Percentiles rank a stretch among this genome's conserved stretches.
phyloP scores from a whole-genome alignment of 139 green algal species.

The Diplosphaera chodatii region DNA sequence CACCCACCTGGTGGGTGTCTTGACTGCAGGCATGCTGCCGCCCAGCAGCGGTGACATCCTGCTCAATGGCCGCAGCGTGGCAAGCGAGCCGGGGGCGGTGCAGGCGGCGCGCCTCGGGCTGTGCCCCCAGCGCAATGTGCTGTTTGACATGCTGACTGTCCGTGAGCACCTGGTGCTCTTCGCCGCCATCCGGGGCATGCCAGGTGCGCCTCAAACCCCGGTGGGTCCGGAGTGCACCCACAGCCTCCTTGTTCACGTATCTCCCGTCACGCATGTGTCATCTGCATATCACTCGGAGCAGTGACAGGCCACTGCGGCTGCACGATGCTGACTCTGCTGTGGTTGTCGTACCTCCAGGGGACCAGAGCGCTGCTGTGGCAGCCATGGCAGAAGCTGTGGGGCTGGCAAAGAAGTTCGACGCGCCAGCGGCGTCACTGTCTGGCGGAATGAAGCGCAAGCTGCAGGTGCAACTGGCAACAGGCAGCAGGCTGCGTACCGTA shows the following conservation, averaged over 20 bases:
- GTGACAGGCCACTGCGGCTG: too few relatives aligned
- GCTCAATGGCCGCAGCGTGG: conserved; percentile 10
- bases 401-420: conserved; percentile 8
- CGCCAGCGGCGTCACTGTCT: conserved; percentile 13
- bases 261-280: too few relatives aligned
- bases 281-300: too few relatives aligned
- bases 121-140: conserved; percentile 35
- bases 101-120: conserved; percentile 16
- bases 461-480: too few relatives aligned
- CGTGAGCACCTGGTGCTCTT: conserved; percentile 23
- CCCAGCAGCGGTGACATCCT: conserved; percentile 5
- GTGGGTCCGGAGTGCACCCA: too few relatives aligned
- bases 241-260: too few relatives aligned
- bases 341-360: too few relatives aligned
- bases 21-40: background rate
- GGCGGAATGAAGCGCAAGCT: conserved; percentile 41
- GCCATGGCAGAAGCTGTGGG: conserved; percentile 18
- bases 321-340: too few relatives aligned
- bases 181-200: conserved; percentile 1
- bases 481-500: too few relatives aligned
- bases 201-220: background rate
- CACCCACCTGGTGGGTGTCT: too few relatives aligned
- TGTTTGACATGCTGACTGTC: conserved; percentile 15
- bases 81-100: background rate
- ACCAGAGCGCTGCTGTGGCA: background rate